Conservation (phyloP, 2,329 filamentous ascomycete genomes). For the Colletotrichum tabaci region DNA sequence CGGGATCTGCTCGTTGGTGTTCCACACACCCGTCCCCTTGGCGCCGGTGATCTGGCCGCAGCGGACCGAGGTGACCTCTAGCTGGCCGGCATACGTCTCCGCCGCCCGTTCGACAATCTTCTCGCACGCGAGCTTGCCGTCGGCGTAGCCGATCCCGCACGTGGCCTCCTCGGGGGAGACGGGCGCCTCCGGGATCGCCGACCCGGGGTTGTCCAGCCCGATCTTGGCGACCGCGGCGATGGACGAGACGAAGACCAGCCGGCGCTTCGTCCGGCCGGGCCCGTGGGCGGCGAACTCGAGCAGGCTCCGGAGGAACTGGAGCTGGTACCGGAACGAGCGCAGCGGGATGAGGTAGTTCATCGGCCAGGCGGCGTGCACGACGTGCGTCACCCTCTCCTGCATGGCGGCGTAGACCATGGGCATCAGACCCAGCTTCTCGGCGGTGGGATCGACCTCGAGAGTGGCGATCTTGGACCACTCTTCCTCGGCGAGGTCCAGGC, state of each 20-base stretch:
- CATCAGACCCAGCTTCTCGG: constrained; percentile 41
- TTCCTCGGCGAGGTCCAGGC: constrained; percentile 30
- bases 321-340: constrained; percentile 44
- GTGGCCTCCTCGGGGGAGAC: constrained; percentile 38
- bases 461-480: constrained; percentile 42
- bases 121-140: constrained; percentile 46
- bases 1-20: constrained; percentile 44
- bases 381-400: constrained; percentile 41
- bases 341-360: constrained; percentile 46
- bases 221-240: constrained; percentile 3
- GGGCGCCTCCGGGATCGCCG: constrained; percentile 40
- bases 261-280: background rate
- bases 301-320: constrained; percentile 43
- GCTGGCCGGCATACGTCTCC: constrained; percentile 6
- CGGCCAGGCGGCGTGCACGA: constrained; percentile 46
- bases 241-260: background rate
- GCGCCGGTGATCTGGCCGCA: constrained; percentile 45
- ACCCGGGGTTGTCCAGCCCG: constrained; percentile 28
- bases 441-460: constrained; percentile 42
- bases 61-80: constrained; percentile 43
- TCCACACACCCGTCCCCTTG: constrained; percentile 42
- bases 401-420: constrained; percentile 34
- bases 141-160: constrained; percentile 45
- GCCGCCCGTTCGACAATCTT: constrained; percentile 43
- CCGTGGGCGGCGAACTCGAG: constrained; percentile 38